A percentile compares a stretch with the other conserved stretches of the same genome.
phyloP scores from a whole-genome alignment of 2,329 filamentous ascomycete genomes.

The Aschersonia sp. region DNA sequence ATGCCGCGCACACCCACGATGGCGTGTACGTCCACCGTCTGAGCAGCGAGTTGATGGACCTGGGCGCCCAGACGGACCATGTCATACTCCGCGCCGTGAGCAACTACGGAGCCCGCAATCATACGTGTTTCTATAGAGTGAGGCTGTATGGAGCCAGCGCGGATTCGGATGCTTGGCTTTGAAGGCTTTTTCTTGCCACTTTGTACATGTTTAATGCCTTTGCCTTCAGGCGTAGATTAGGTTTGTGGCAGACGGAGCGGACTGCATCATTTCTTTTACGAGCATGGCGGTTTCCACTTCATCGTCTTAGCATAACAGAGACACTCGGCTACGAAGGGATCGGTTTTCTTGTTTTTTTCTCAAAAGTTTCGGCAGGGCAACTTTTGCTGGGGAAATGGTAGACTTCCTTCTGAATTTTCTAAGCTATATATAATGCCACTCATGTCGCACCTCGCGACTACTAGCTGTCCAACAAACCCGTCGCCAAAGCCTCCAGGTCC shows the following conservation, averaged over 20 bases:
- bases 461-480: constrained; percentile 47
- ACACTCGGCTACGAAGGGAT: too few relatives aligned
- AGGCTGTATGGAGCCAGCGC: constrained; percentile 33
- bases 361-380: too few relatives aligned
- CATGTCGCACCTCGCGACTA: not conserved
- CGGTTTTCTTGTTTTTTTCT: too few relatives aligned
- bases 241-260: too few relatives aligned
- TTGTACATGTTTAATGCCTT: not conserved
- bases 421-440: too few relatives aligned
- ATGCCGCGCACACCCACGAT: constrained; percentile 25
- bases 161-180: constrained; percentile 10
- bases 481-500: constrained; percentile 64
- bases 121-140: constrained; percentile 55
- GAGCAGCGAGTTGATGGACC: constrained; percentile 29
- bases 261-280: too few relatives aligned
- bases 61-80: constrained; percentile 33
- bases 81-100: constrained; percentile 39
- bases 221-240: not conserved
- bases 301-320: too few relatives aligned
- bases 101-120: constrained; percentile 42
- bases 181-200: too few relatives aligned
- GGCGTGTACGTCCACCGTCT: constrained; percentile 39
- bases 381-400: too few relatives aligned
- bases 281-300: too few relatives aligned
- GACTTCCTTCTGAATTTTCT: not conserved